Evolutionary conservation across 2,329 filamentous ascomycete species (phyloP).

Genomic region (Fusarium sulawesiense): DNA sequence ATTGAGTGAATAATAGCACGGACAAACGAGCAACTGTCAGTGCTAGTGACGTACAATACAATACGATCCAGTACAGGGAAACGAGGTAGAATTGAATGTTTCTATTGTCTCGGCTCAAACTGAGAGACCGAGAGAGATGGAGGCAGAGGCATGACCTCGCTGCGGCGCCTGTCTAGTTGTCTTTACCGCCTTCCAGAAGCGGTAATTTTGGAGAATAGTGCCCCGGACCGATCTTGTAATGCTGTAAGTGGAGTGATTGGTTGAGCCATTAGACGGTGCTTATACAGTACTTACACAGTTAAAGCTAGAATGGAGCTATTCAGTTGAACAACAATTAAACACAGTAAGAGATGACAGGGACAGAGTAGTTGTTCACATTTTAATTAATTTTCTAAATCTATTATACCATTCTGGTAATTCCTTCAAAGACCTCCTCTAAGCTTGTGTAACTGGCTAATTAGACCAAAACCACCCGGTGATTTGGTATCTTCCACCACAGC

Average conservation of each 20-base stretch:
- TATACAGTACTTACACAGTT: conserved; percentile 15
- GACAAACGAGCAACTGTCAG: conserved; percentile 1
- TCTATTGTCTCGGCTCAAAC: conserved; percentile 33
- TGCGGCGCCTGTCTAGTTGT: conserved; percentile 21
- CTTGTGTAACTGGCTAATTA: conserved; percentile 73
- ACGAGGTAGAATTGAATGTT: conserved; percentile 11
- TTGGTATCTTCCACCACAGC: conserved; percentile 55
- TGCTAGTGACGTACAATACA: conserved; percentile 1
- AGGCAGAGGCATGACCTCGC: conserved; percentile 39
- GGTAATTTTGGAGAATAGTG: conserved; percentile 32
- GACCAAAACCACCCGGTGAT: conserved; percentile 64
- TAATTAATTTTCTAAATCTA: background rate
- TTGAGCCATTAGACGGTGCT: background rate
- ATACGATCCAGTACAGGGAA: conserved; percentile 3
- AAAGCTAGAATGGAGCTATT: background rate
- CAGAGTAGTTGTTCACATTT: background rate
- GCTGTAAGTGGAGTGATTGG: conserved; percentile 28
- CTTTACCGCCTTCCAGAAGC: conserved; percentile 43
- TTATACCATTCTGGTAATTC: background rate
- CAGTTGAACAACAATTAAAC: background rate
- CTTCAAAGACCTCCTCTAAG: conserved; percentile 64
- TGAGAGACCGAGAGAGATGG: conserved; percentile 15
- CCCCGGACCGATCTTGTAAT: conserved; percentile 20
- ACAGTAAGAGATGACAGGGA: background rate
- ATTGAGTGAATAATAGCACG: conserved; percentile 3